Evolutionary conservation across 805 yeast genomes (phyloP), one percentile per base, ranked within the genome.

Genomic region (Priceomyces fermenticarens): DNA sequence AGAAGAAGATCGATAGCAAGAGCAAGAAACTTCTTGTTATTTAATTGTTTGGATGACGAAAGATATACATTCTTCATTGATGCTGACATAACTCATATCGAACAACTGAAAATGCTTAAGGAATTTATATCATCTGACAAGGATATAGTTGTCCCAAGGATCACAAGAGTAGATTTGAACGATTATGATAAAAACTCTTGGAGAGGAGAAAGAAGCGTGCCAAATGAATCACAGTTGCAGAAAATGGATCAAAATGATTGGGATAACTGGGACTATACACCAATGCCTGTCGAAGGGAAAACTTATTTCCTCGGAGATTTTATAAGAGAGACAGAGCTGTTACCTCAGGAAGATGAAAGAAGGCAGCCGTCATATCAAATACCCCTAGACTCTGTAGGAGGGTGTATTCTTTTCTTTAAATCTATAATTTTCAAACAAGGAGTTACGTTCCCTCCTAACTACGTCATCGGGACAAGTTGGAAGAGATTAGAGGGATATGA

Each of bases 341-440:
- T 36, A 30, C 44, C 41, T 11, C 40, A 38, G 3, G 23, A 23
- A 7, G 33, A 48, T 16, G 39, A 39, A 30, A 44, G 40, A 23
- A 43, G 44, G 31, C 23, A 36, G 13, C 32, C 36, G 13, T 40
- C 42, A 12, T 50, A 51, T 36, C 7, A 44, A 0, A 57, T 62
- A 2, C 52, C 53, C 25, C 45, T 75, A 16, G 78, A 74, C 45
- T 72, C 78, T 2, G 81, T 75, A 9, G 80, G 81, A 1, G 79
- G 80, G 7, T 79, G 78, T 1, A 63, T 75, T 1, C 57, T 75
- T 10, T 74, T 72, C 43, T 62, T 63, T 7, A 73, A 70, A 43
- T 61, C 73, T 8, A 54, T 63, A 8, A 53, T 75, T 2, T 71
- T 65, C 51, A 66, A 67, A 43, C 77, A 71, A 42, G 80, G 80